These are phyloP conservation scores for Sanguinoderma infundibulare DNA, from an alignment of 1,284 basidiomycete genomes.

Conservation along the genomic window DNA sequence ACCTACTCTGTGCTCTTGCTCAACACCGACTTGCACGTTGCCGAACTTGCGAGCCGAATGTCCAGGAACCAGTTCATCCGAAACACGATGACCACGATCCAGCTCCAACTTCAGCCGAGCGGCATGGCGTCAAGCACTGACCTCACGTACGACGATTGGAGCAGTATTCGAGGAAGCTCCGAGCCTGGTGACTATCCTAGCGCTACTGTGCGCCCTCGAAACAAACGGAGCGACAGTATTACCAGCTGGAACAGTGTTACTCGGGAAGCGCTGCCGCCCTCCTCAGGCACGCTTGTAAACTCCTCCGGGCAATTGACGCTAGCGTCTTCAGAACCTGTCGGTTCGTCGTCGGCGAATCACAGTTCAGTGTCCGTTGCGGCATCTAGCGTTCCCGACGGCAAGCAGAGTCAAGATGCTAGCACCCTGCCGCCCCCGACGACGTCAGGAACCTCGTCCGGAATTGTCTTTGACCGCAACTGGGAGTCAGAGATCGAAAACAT, in stretches of 20 bases:
- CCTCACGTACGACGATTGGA: conserved; percentile 68
- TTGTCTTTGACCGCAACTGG: conserved; percentile 71
- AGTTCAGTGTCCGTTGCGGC: conserved; percentile 48
- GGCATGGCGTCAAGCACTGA: conserved; percentile 61
- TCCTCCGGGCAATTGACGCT: conserved; percentile 39
- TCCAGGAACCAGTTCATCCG: conserved; percentile 91
- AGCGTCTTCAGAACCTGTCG: conserved; percentile 19
- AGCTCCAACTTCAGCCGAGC: conserved; percentile 67
- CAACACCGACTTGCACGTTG: conserved; percentile 97
- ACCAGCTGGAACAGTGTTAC: conserved; percentile 82
- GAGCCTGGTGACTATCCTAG: conserved; percentile 49
- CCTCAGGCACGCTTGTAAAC: conserved; percentile 33
- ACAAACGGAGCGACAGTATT: conserved; percentile 79
- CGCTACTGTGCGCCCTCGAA: conserved; percentile 49
- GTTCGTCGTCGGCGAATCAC: conserved; percentile 41
- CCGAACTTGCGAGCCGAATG: conserved; percentile 90
- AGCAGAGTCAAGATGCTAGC: conserved; percentile 25
- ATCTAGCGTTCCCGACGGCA: conserved; percentile 23
- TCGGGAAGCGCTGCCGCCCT: conserved; percentile 40
- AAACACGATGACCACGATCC: conserved; percentile 89
- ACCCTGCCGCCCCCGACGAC: conserved; percentile 11
- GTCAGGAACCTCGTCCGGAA: conserved; percentile 27
- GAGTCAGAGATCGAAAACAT: conserved; percentile 84
- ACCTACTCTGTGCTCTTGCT: conserved; percentile 92
- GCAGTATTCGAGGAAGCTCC: conserved; percentile 57